phyloP scores from a whole-genome alignment of 2,329 filamentous ascomycete species.

The Microsporum ferrugineum region DNA sequence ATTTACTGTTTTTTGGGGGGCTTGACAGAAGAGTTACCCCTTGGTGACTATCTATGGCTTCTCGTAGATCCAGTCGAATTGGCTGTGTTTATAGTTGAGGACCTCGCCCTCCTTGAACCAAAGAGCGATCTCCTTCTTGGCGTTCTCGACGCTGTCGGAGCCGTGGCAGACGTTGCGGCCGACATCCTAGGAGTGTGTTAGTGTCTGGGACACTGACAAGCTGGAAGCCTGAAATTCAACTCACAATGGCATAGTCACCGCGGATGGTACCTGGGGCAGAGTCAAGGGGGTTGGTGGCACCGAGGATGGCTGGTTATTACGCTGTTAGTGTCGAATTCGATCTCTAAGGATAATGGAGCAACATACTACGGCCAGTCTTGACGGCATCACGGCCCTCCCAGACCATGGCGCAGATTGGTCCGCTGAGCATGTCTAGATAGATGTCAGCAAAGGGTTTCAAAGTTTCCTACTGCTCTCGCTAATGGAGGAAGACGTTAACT shows the following conservation, averaged over 20 bases:
- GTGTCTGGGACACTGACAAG: slow-evolving; percentile 10
- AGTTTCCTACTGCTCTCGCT: not conserved
- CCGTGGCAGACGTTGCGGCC: slow-evolving; percentile 99
- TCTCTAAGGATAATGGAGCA: not conserved
- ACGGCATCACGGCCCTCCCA: slow-evolving; percentile 98
- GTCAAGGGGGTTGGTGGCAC: slow-evolving; percentile 95
- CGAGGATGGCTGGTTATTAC: slow-evolving; percentile 59
- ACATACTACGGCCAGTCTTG: slow-evolving; percentile 88
- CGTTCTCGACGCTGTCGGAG: slow-evolving; percentile 95
- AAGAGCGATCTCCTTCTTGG: slow-evolving; percentile 98
- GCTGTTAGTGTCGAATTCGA: not conserved
- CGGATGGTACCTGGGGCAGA: slow-evolving; percentile 97
- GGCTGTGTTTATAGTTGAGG: slow-evolving; percentile 69
- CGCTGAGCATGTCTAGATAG: slow-evolving; percentile 76
- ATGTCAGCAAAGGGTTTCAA: not conserved
- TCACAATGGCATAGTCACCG: slow-evolving; percentile 72
- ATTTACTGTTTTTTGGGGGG: not conserved
- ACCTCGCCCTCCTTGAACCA: slow-evolving; percentile 93
- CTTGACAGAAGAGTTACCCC: not conserved
- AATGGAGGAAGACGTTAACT: slow-evolving; percentile 25
- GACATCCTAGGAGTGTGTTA: slow-evolving; percentile 45
- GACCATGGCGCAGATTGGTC: slow-evolving; percentile 97
- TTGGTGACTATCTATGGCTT: slow-evolving; percentile 44
- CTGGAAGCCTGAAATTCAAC: slow-evolving; percentile 13
- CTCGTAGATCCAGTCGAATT: slow-evolving; percentile 96